These are phyloP conservation scores for Fusarium newnesense DNA, from an alignment of 2,329 filamentous ascomycete species.

Conservation along the genomic window DNA sequence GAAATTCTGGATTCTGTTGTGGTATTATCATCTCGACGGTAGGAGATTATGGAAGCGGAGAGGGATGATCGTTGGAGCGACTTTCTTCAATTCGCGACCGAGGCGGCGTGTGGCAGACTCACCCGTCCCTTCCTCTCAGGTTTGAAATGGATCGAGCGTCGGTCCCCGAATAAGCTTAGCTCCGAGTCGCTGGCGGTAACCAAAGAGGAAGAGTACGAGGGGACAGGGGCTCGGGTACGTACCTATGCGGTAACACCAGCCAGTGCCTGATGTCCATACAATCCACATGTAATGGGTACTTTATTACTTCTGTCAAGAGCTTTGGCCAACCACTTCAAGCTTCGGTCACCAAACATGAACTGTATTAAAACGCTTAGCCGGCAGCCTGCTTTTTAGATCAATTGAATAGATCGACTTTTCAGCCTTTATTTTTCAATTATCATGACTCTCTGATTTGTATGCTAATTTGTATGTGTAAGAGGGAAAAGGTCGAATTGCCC, in stretches of 20 bases:
- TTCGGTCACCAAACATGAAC: background rate
- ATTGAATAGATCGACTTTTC: too few relatives aligned
- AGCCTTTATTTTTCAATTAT: too few relatives aligned
- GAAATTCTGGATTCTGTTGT: slow-evolving; percentile 16
- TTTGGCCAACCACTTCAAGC: slow-evolving; percentile 21
- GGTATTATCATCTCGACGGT: slow-evolving; percentile 35
- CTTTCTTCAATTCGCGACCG: slow-evolving; percentile 40
- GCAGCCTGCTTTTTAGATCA: too few relatives aligned
- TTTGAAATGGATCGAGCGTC: slow-evolving; percentile 39
- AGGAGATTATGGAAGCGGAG: slow-evolving; percentile 14
- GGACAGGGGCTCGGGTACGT: slow-evolving; percentile 4
- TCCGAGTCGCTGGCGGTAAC: slow-evolving; percentile 29
- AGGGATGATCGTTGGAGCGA: slow-evolving; percentile 29
- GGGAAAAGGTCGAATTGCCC: too few relatives aligned
- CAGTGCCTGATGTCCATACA: slow-evolving; percentile 18
- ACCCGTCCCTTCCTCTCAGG: background rate
- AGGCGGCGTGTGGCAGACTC: slow-evolving; percentile 30
- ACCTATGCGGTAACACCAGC: slow-evolving; percentile 16
- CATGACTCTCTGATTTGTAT: too few relatives aligned
- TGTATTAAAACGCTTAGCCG: too few relatives aligned
- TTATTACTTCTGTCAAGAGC: background rate
- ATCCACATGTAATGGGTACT: slow-evolving; percentile 35
- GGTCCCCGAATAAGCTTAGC: slow-evolving; percentile 51
- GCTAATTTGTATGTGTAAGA: too few relatives aligned
- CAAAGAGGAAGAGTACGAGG: slow-evolving; percentile 29